Conservation (phyloP, 208 protist genomes). For the Trypanosoma brucei region DNA sequence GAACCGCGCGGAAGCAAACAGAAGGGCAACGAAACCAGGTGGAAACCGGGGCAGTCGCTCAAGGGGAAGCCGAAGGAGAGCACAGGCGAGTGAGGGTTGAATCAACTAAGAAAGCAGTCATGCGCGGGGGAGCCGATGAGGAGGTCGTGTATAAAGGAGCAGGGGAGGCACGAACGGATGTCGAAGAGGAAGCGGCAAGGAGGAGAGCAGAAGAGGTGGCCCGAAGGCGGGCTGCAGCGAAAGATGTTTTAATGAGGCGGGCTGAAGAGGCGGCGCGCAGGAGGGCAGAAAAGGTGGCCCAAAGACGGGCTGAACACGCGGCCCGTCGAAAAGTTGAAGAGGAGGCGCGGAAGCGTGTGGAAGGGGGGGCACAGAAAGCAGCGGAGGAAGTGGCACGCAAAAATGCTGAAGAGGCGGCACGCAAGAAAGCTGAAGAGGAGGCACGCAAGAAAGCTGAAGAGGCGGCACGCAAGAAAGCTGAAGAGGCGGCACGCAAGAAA, state of each 20-base stretch:
- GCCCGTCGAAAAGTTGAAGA: slow-evolving; percentile 12
- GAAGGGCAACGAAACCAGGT: slow-evolving; percentile 6
- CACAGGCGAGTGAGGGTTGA: slow-evolving; percentile 6
- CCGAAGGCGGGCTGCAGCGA: slow-evolving; percentile 9
- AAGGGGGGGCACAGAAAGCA: slow-evolving; percentile 1
- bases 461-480: slow-evolving; percentile 7
- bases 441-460: slow-evolving; percentile 10
- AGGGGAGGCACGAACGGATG: slow-evolving; percentile 6
- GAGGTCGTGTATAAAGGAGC: slow-evolving; percentile 11
- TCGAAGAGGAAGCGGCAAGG: slow-evolving; percentile 3
- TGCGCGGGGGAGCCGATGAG: slow-evolving; percentile 11
- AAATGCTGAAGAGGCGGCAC: slow-evolving; percentile 1
- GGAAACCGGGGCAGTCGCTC: not conserved
- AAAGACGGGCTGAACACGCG: slow-evolving; percentile 6
- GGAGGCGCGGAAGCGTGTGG: slow-evolving; percentile 5
- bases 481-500: slow-evolving; percentile 11
- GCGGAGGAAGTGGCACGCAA: slow-evolving; percentile 12
- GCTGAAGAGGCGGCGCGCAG: slow-evolving; percentile 14
- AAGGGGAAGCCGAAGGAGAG: not conserved
- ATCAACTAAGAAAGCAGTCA: slow-evolving; percentile 3
- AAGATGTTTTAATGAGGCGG: slow-evolving; percentile 2
- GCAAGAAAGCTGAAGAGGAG: slow-evolving; percentile 14
- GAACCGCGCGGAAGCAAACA: slow-evolving; percentile 12
- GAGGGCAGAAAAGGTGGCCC: slow-evolving; percentile 12
- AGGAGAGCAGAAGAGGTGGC: slow-evolving; percentile 16